Evolutionary conservation across 495 filamentous ascomycete genomes (phyloP), one percentile per base, ranked within the genome.

Genomic region (Talaromyces proteolyticus): DNA sequence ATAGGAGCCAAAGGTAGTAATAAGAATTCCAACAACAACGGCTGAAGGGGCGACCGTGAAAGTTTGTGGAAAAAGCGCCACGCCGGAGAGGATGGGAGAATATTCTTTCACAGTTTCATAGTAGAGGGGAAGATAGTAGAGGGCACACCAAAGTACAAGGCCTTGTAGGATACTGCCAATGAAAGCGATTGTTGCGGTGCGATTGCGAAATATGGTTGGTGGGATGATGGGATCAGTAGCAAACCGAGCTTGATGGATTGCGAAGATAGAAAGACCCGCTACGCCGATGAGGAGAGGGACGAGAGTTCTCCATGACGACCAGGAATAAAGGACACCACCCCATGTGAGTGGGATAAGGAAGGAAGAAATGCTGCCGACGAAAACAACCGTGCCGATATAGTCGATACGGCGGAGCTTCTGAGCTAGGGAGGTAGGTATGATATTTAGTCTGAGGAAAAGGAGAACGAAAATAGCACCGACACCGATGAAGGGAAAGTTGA

Each of bases 341-440:
- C 76, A 78, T 3, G 73, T 69, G 6, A 80, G 54, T 0, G 73
- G 72, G 24, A 80, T 69, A 22, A 78, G 50, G 49, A 80, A 75
- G 2, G 68, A 67, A 1, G 76, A 72, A 6, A 58, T 42, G 43
- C 65, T 66, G 68, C 67, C 72, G 11, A 74, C 69, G 57, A 87
- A 86, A 1, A 86, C 20, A 0, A 77, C 48, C 6, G 70, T 67
- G 0, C 85, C 84, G 24, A 79, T 25, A 73, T 82, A 87, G 55
- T 88, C 85, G 19, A 85, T 74, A 17, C 61, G 63, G 16, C 58
- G 54, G 4, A 82, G 60, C 57, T 79, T 79, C 25, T 68, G 55
- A 18, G 50, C 2, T 0, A 80, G 22, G 0, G 59, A 61, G 24
- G 57, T 65, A 0, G 64, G 61, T 1, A 66, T 55, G 51, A 70